Percentiles rank a stretch among this genome's conserved stretches.
Evolutionary conservation across 129 eudicot genomes (phyloP).

Genomic region (Pulicaria dysenterica): DNA sequence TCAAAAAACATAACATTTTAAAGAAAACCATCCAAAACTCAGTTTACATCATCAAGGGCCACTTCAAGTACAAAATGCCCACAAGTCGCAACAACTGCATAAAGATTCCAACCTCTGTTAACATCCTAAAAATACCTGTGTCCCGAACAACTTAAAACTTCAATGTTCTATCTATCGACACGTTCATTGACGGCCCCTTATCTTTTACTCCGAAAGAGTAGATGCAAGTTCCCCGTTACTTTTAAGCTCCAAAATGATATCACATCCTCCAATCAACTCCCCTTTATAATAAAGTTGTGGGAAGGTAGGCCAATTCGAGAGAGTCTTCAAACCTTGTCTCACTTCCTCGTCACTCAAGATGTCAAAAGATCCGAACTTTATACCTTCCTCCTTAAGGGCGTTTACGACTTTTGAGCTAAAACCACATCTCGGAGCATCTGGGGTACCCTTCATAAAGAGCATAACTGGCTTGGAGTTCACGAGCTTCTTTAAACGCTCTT

Average conservation of each 20-base stretch:
- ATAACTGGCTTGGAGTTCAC: constrained; percentile 58
- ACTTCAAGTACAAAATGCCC: constrained; percentile 23
- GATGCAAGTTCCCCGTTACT: constrained; percentile 73
- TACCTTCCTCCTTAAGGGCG: constrained; percentile 71
- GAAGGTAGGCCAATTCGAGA: constrained; percentile 94
- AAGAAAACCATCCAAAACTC: neutral
- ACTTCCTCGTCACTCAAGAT: constrained; percentile 82
- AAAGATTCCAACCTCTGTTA: constrained; percentile 10
- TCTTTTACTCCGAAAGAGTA: constrained; percentile 70
- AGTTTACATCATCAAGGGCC: constrained; percentile 5
- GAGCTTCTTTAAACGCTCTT: constrained; percentile 65
- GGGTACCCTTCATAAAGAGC: constrained; percentile 95
- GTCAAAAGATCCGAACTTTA: constrained; percentile 87
- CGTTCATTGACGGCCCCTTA: too few species aligned
- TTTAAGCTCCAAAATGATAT: constrained; percentile 78
- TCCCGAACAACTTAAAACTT: neutral
- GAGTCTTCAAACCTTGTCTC: constrained; percentile 81
- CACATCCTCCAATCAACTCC: constrained; percentile 96
- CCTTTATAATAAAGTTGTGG: constrained; percentile 96
- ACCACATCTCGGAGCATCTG: constrained; percentile 85
- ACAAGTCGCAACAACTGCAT: constrained; percentile 29
- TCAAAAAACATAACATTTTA: neutral
- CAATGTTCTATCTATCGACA: neutral
- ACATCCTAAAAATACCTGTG: neutral
- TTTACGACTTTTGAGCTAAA: constrained; percentile 94